Evolutionary conservation across 2,329 filamentous ascomycete species (phyloP).

Genomic region (Microcyclosporella mali): DNA sequence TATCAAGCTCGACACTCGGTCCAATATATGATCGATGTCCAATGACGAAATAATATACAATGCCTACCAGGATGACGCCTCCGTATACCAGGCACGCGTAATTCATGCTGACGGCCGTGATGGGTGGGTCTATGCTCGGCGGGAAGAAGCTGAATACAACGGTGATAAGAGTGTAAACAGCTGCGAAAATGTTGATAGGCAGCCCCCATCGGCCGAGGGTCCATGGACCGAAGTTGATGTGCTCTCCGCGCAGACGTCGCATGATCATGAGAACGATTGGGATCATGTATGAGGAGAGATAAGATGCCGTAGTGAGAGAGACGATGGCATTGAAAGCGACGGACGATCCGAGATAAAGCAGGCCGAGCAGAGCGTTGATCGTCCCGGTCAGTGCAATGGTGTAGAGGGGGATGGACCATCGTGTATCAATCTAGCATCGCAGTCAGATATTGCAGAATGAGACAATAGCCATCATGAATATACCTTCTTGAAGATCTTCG

Average conservation of each 20-base stretch:
- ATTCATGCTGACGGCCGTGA: slow-evolving; percentile 42
- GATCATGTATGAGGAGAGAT: slow-evolving; percentile 36
- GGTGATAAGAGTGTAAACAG: slow-evolving; percentile 40
- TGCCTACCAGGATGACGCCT: slow-evolving; percentile 9
- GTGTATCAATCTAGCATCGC: slow-evolving; percentile 11
- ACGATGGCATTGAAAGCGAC: slow-evolving; percentile 39
- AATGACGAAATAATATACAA: slow-evolving; percentile 6
- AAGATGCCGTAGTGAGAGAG: slow-evolving; percentile 33
- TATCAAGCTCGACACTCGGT: neutral
- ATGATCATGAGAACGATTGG: slow-evolving; percentile 32
- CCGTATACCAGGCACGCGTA: slow-evolving; percentile 24
- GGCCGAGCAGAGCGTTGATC: slow-evolving; percentile 25
- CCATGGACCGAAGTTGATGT: slow-evolving; percentile 33
- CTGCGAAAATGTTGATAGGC: slow-evolving; percentile 32
- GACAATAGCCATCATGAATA: neutral
- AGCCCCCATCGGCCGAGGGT: slow-evolving; percentile 35
- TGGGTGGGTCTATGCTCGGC: slow-evolving; percentile 29
- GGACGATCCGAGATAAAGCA: slow-evolving; percentile 35
- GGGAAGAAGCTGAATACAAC: slow-evolving; percentile 49
- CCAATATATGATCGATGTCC: neutral
- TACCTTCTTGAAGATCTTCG: slow-evolving; percentile 1
- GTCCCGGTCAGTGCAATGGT: slow-evolving; percentile 18
- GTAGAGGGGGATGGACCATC: slow-evolving; percentile 1
- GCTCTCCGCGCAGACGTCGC: slow-evolving; percentile 30
- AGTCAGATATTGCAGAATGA: slow-evolving; percentile 8